Conservation (phyloP, 2,329 filamentous ascomycete species). For the Exophiala viscosa region DNA sequence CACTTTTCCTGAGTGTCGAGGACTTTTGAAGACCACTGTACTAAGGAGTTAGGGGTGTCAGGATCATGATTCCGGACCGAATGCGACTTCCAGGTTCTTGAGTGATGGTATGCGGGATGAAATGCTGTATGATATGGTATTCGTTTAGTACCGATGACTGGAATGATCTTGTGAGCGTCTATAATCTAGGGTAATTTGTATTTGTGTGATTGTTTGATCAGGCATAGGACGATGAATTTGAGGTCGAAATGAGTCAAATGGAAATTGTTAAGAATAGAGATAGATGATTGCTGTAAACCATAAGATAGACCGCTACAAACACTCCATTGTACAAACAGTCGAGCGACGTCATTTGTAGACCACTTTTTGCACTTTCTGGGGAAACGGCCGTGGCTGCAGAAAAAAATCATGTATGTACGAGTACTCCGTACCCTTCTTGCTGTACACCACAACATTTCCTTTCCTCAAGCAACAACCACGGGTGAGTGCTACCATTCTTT, state of each 20-base stretch:
- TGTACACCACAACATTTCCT: background rate
- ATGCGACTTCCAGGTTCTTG: background rate
- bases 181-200: too few species aligned
- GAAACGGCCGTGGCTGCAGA: background rate
- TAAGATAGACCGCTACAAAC: too few species aligned
- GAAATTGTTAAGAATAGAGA: too few species aligned
- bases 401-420: background rate
- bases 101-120: too few species aligned
- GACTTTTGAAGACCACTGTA: background rate
- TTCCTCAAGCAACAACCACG: background rate
- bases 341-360: background rate
- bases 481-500: background rate
- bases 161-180: too few species aligned
- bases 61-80: background rate
- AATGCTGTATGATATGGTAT: background rate
- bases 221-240: too few species aligned
- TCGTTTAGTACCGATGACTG: too few species aligned
- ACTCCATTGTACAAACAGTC: background rate
- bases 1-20: conserved; percentile 5
- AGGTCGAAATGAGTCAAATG: too few species aligned
- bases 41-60: background rate
- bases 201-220: too few species aligned
- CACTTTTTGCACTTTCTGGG: background rate
- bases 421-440: too few species aligned
- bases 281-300: too few species aligned